Base-by-base conservation (phyloP, 495 filamentous ascomycete species). In the Cryomyces minteri region DNA sequence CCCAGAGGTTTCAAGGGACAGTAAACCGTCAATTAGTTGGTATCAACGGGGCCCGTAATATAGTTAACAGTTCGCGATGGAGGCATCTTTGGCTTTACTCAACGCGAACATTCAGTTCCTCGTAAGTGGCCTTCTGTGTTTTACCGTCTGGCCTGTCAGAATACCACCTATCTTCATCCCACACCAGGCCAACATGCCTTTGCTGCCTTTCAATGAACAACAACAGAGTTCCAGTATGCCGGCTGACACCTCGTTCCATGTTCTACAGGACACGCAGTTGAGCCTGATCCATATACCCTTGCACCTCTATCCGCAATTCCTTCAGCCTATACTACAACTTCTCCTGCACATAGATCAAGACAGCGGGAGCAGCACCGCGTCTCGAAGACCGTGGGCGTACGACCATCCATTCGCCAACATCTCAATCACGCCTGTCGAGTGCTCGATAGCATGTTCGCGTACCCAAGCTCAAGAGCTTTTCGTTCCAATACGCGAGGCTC, bases 261-360 rank as follows among this genome's bases (percentile, higher is more conserved):
- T 43, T 10, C 32, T 25, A 47, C 67, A 98, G 90, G 86, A 94
- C 51, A 84, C 84, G 51, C 76, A 76, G 43, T 68, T 95, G 51
- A 85, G 76, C 54, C 70, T 98, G 44, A 84, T 96, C 49, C 88
- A 94, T 59, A 92, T 98, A 43, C 88, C 90, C 2, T 61, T 94
- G 41, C 66, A 77, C 31, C 69, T 88, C 32, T 95, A 95, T 57
- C 70, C 80, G 3, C 72, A 68, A 48, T 86, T 94, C 56, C 65
- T 94, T 34, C 81, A 90, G 54, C 73, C 87, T 0, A 83, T 98
- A 42, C 67, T 94, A 12, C 73, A 76, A 54, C 68, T 95, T n/a
- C 72, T 95, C 31, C 79, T 94, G 36, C 81, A 79, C 32, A 70
- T 70, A 48, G 65, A 69, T 28, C 55, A 66, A 36, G 51, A 56